phyloP scores from a whole-genome alignment of 2,329 filamentous ascomycete genomes.

The Fusarium brevicatenulatum region DNA sequence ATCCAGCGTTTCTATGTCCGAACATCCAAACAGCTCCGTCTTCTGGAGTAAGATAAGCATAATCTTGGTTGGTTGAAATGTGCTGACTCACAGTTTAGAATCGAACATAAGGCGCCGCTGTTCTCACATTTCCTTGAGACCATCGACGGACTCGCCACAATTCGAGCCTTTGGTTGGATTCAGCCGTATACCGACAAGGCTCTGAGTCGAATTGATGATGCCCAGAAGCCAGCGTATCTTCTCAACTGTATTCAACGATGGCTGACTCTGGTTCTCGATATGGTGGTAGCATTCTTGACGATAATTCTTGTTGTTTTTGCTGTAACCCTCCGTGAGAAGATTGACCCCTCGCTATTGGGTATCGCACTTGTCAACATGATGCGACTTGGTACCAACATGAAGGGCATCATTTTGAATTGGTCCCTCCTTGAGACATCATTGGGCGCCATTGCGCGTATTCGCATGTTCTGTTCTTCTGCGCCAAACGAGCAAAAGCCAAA shows the following conservation, averaged over 20 bases:
- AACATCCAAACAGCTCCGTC: slow-evolving; percentile 64
- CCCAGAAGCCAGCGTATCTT: slow-evolving; percentile 64
- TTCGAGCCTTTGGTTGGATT: slow-evolving; percentile 55
- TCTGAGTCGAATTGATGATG: slow-evolving; percentile 53
- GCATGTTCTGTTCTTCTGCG: slow-evolving; percentile 41
- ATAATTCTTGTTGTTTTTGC: slow-evolving; percentile 53
- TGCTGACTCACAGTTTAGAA: slow-evolving; percentile 24
- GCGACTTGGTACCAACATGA: slow-evolving; percentile 42
- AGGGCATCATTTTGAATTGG: slow-evolving; percentile 44
- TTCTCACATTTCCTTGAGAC: slow-evolving; percentile 50
- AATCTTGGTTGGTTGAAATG: neutral
- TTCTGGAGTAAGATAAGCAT: slow-evolving; percentile 53
- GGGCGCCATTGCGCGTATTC: slow-evolving; percentile 46
- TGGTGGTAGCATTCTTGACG: slow-evolving; percentile 61
- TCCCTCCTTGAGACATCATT: slow-evolving; percentile 46
- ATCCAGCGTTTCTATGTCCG: slow-evolving; percentile 65
- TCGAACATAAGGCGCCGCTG: slow-evolving; percentile 48
- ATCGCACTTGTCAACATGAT: slow-evolving; percentile 53
- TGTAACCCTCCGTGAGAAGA: slow-evolving; percentile 45
- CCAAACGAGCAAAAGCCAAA: slow-evolving; percentile 36
- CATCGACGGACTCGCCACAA: slow-evolving; percentile 46
- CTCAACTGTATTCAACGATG: slow-evolving; percentile 63
- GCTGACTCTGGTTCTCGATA: slow-evolving; percentile 61
- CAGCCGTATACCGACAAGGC: slow-evolving; percentile 51
- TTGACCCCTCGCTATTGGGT: slow-evolving; percentile 48